Conservation (phyloP, 352 stramenopile species). For the Phytopythium cucurbitacearum region DNA sequence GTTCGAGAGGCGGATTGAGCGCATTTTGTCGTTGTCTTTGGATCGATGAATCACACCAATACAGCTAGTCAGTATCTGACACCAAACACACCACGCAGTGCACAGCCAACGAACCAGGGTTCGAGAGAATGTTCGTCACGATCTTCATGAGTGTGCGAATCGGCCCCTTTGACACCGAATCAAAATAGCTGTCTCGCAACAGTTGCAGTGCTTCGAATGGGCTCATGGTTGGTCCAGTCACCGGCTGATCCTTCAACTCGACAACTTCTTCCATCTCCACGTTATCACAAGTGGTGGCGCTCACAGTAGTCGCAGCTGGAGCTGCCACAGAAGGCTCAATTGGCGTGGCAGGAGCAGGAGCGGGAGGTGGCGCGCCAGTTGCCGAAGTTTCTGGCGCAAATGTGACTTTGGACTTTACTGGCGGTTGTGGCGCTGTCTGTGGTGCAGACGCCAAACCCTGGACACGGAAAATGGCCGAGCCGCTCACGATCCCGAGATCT, state of each 20-base stretch:
- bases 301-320: background rate
- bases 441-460: conserved; percentile 8
- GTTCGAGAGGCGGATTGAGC: conserved; percentile 79
- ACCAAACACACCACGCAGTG: background rate
- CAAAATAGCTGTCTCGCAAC: conserved; percentile 72
- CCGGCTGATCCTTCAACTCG: background rate
- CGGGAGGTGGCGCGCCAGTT: background rate
- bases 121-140: conserved; percentile 76
- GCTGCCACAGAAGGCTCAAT: background rate
- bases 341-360: background rate
- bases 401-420: conserved; percentile 12
- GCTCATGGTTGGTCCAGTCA: conserved; percentile 14
- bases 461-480: conserved; percentile 84
- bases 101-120: conserved; percentile 42
- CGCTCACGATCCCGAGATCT: conserved; percentile 77
- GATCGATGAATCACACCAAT: background rate
- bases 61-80: background rate
- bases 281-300: conserved; percentile 15
- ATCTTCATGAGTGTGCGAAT: conserved; percentile 84
- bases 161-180: conserved; percentile 54
- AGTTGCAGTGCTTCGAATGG: conserved; percentile 65
- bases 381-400: conserved; percentile 7
- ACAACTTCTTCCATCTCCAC: conserved; percentile 45
- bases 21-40: conserved; percentile 73
- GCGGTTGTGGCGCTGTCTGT: no score